phyloP scores from a whole-genome alignment of 1,139 yeast genomes.

The Yamadazyma kanchanaburiensis region DNA sequence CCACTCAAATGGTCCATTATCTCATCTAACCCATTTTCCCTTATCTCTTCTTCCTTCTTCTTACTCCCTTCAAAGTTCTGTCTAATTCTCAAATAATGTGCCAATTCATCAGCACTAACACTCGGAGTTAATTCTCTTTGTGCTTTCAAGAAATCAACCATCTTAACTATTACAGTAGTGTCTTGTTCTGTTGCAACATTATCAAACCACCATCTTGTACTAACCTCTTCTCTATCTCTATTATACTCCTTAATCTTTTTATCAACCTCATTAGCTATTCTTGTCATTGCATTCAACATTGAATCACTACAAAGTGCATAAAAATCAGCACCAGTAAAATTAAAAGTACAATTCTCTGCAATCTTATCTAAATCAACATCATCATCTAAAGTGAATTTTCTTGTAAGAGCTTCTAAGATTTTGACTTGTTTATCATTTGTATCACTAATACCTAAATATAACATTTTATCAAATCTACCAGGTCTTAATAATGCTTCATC shows the following conservation, averaged over 20 bases:
- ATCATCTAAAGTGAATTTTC: constrained; percentile 68
- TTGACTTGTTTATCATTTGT: constrained; percentile 86
- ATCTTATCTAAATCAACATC: constrained; percentile 59
- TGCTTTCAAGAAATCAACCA: constrained; percentile 75
- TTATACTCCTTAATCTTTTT: constrained; percentile 56
- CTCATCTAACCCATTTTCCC: background rate
- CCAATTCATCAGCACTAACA: constrained; percentile 83
- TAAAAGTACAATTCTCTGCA: constrained; percentile 76
- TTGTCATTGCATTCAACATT: constrained; percentile 91
- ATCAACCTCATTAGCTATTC: constrained; percentile 80
- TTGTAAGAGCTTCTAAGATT: constrained; percentile 81
- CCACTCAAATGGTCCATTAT: too few relatives aligned
- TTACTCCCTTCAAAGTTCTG: constrained; percentile 69
- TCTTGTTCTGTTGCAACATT: constrained; percentile 70
- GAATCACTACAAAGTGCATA: constrained; percentile 95
- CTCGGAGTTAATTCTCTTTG: constrained; percentile 72
- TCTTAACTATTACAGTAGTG: constrained; percentile 61
- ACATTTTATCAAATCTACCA: constrained; percentile 93
- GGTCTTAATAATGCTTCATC: constrained; percentile 95
- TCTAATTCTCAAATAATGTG: constrained; percentile 75
- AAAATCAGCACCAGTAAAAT: constrained; percentile 96
- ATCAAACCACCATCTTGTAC: constrained; percentile 91
- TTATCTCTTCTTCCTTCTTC: constrained; percentile 20
- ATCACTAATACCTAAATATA: constrained; percentile 89
- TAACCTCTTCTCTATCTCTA: constrained; percentile 37